These are phyloP conservation scores for Bruguiera parviflora DNA, from an alignment of 345 rosid species.

Conservation along the genomic window DNA sequence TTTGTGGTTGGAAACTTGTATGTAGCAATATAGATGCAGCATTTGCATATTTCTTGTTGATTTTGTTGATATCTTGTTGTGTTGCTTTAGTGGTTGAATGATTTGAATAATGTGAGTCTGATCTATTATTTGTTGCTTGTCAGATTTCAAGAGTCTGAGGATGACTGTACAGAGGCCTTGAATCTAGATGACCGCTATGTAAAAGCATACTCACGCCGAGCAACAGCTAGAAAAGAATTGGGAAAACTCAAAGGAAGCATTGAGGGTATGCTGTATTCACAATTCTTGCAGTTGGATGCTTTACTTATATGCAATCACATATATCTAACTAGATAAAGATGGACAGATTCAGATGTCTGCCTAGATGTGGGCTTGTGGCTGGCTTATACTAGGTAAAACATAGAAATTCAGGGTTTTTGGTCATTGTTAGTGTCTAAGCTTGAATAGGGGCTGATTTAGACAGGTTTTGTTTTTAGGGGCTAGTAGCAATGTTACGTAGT, in stretches of 20 bases:
- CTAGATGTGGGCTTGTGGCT: no score
- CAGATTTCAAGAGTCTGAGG: slow-evolving; percentile 82
- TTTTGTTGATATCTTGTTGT: background rate
- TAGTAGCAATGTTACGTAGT: no score
- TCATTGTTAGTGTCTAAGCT: no score
- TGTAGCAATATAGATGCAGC: background rate
- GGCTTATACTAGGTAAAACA: no score
- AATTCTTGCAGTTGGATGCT: background rate
- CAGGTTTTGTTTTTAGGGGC: no score
- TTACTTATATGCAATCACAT: no score
- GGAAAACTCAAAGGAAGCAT: slow-evolving; percentile 67
- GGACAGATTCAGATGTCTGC: no score
- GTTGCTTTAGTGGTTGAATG: background rate
- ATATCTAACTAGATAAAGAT: no score
- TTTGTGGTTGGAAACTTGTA: background rate
- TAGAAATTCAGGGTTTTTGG: no score
- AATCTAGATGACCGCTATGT: slow-evolving; percentile 82
- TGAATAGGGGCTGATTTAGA: no score
- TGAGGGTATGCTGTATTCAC: slow-evolving; percentile 44
- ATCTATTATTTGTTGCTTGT: background rate
- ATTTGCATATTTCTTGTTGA: background rate
- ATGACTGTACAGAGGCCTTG: slow-evolving; percentile 90
- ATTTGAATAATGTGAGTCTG: background rate
- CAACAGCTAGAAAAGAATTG: slow-evolving; percentile 80
- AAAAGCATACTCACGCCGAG: slow-evolving; percentile 91